Evolutionary conservation across 306 rosid genomes (phyloP).

Genomic region (Trichosanthes truncata): DNA sequence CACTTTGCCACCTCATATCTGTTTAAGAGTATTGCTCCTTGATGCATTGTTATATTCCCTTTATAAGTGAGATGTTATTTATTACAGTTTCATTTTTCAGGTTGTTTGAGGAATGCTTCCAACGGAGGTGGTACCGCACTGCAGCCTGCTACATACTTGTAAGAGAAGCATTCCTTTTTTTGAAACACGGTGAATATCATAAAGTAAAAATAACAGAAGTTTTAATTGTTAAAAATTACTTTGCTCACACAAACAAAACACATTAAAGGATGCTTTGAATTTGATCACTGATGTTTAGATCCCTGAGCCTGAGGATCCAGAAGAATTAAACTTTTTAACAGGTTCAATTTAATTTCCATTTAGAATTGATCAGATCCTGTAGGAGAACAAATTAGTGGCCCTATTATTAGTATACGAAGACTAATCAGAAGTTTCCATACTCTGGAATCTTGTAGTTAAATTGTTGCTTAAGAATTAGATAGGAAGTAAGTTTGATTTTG

Average conservation of each 20-base stretch:
- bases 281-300: neutral
- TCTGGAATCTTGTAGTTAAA: neutral
- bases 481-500: neutral
- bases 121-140: conserved; percentile 94
- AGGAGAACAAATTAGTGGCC: neutral
- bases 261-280: neutral
- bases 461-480: neutral
- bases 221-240: neutral
- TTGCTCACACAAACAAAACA: neutral
- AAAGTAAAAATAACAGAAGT: conserved; percentile 10
- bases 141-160: conserved; percentile 98
- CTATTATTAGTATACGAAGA: neutral
- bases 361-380: neutral
- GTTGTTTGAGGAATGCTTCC: conserved; percentile 98
- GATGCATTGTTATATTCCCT: neutral
- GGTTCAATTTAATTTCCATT: neutral
- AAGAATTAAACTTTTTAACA: neutral
- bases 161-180: conserved; percentile 26
- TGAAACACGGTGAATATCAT: conserved; percentile 4
- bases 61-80: neutral
- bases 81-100: conserved; percentile 26
- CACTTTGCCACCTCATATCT: neutral
- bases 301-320: neutral
- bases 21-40: neutral
- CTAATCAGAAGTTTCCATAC: neutral